These are phyloP conservation scores for Tylopilus intermedius DNA, from an alignment of 768 basidiomycete genomes.

Conservation along the genomic window DNA sequence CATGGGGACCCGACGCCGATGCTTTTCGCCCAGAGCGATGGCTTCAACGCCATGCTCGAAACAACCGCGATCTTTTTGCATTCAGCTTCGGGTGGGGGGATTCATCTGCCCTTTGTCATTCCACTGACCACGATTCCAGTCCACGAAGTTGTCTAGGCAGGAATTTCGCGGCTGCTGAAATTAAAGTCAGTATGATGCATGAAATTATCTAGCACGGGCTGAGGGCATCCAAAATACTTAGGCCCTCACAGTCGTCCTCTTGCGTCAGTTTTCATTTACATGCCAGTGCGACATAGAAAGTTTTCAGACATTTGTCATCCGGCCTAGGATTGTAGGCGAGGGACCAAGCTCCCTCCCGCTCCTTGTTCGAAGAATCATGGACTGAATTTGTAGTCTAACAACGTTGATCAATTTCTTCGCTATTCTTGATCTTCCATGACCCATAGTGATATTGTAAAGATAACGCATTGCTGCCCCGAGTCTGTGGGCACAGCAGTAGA, in stretches of 20 bases:
- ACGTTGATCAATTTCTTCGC: neutral
- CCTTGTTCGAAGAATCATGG: constrained; percentile 33
- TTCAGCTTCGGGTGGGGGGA: constrained; percentile 53
- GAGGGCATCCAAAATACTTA: constrained; percentile 3
- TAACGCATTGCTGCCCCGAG: neutral
- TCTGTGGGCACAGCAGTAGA: neutral
- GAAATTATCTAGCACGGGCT: constrained; percentile 19
- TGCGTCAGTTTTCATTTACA: constrained; percentile 52
- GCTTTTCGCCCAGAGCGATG: constrained; percentile 60
- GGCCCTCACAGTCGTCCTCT: constrained; percentile 45
- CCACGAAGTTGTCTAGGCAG: constrained; percentile 59
- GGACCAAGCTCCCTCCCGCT: constrained; percentile 54
- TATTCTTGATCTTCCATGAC: neutral
- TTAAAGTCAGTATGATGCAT: constrained; percentile 41
- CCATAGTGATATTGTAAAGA: neutral
- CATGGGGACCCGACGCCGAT: constrained; percentile 60
- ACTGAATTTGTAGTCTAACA: constrained; percentile 8
- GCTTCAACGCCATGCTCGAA: constrained; percentile 40
- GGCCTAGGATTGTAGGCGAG: constrained; percentile 52
- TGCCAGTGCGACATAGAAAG: constrained; percentile 51
- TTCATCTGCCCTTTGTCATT: neutral
- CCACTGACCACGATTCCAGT: constrained; percentile 30
- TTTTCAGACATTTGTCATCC: constrained; percentile 63
- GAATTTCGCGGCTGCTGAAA: constrained; percentile 54
- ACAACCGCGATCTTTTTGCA: constrained; percentile 45